A percentile compares a stretch with the other conserved stretches of the same genome.
Evolutionary conservation across 176 grass and related monocot genomes (phyloP).

Genomic region (Zizania latifolia): DNA sequence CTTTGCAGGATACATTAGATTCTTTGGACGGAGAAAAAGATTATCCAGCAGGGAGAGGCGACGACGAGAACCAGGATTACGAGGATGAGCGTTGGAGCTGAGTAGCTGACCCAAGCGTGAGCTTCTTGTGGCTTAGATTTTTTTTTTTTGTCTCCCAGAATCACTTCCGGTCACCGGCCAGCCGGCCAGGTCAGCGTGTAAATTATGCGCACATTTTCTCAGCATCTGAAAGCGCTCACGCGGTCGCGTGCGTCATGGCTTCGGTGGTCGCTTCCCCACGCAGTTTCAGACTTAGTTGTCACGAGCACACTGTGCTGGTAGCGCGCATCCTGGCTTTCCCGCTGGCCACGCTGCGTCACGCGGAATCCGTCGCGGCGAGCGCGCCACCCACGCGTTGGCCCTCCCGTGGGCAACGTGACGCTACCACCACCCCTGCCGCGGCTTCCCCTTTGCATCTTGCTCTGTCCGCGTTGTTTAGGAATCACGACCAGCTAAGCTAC

Average conservation of each 20-base stretch:
- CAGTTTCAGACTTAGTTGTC: not conserved
- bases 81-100: not conserved
- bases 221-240: not conserved
- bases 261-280: not conserved
- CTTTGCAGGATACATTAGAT: slow-evolving; percentile 25
- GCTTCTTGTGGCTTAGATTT: not conserved
- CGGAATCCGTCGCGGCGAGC: no score
- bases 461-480: no score
- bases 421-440: no score
- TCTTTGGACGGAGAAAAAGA: not conserved
- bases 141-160: not conserved
- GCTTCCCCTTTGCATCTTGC: no score
- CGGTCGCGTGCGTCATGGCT: not conserved
- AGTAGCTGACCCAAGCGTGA: slow-evolving; percentile 10
- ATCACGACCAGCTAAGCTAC: no score
- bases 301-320: not conserved
- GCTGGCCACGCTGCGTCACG: slow-evolving; percentile 32
- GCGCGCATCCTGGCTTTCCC: slow-evolving; percentile 6
- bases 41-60: not conserved
- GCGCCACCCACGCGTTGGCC: no score
- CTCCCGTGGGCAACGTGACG: no score
- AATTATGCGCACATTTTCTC: not conserved
- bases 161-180: not conserved
- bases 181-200: not conserved
- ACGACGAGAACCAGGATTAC: not conserved